Percentiles rank a stretch among this genome's conserved stretches.
phyloP scores from a whole-genome alignment of 805 yeast genomes.

The Candida sithepensis region DNA sequence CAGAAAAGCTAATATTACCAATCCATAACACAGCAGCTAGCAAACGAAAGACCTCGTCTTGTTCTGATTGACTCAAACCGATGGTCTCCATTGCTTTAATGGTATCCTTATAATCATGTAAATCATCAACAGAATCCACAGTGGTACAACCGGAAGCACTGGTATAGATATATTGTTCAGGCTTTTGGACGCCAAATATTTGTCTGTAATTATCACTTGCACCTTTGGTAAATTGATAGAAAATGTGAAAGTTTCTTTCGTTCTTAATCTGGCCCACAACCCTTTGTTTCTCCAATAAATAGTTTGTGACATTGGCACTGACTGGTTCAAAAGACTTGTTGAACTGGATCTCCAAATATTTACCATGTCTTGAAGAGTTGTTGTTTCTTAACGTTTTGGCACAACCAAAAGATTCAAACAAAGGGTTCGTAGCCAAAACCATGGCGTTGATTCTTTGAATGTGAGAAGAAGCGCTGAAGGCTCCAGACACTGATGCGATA shows the following conservation, averaged over 20 bases:
- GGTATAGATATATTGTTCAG: slow-evolving; percentile 90
- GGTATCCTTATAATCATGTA: slow-evolving; percentile 74
- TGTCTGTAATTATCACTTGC: slow-evolving; percentile 84
- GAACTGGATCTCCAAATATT: slow-evolving; percentile 88
- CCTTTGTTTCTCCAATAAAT: slow-evolving; percentile 89
- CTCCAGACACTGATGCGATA: slow-evolving; percentile 83
- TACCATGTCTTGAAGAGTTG: slow-evolving; percentile 90
- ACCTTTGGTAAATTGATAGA: slow-evolving; percentile 91
- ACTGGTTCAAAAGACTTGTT: slow-evolving; percentile 81
- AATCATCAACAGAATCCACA: slow-evolving; percentile 85
- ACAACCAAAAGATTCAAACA: slow-evolving; percentile 88
- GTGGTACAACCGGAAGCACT: slow-evolving; percentile 79
- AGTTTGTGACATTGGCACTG: slow-evolving; percentile 94
- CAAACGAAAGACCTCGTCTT: slow-evolving; percentile 83
- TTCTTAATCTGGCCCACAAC: slow-evolving; percentile 91
- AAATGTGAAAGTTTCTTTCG: slow-evolving; percentile 96
- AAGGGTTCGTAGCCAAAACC: slow-evolving; percentile 95
- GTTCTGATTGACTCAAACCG: slow-evolving; percentile 79
- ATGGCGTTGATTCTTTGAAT: slow-evolving; percentile 90
- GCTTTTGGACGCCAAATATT: slow-evolving; percentile 84
- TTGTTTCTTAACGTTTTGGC: slow-evolving; percentile 88
- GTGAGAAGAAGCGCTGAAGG: slow-evolving; percentile 53
- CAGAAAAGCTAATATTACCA: slow-evolving; percentile 84
- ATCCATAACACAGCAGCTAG: slow-evolving; percentile 88
- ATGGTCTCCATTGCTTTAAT: slow-evolving; percentile 82